These are phyloP conservation scores for Plasmopara muralis DNA, from an alignment of 352 stramenopile species.

Conservation along the genomic window DNA sequence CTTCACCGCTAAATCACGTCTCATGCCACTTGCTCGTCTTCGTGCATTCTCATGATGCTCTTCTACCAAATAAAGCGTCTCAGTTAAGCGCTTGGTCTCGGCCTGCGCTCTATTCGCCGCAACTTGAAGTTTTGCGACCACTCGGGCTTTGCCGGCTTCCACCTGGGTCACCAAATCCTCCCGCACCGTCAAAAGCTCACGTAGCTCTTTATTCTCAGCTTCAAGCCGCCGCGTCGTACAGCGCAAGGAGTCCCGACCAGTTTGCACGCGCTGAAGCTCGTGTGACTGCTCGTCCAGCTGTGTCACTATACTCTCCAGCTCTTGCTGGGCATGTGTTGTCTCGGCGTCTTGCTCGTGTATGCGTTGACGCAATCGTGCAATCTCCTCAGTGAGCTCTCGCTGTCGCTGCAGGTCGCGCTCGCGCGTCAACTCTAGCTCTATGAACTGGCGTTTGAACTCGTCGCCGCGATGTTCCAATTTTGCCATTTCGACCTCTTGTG, in stretches of 20 bases:
- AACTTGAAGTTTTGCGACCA: constrained; percentile 29
- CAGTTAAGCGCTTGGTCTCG: constrained; percentile 20
- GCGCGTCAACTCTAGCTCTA: constrained; percentile 35
- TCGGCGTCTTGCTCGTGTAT: constrained; percentile 16
- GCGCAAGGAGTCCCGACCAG: constrained; percentile 22
- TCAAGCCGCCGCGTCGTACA: constrained; percentile 15
- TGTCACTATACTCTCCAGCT: constrained; percentile 15
- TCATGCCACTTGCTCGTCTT: neutral
- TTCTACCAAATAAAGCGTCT: constrained; percentile 23
- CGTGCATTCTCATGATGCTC: constrained; percentile 19
- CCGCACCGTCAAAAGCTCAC: constrained; percentile 9
- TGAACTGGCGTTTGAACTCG: constrained; percentile 34
- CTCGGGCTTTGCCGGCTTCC: constrained; percentile 16
- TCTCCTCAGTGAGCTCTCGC: constrained; percentile 17
- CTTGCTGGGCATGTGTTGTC: constrained; percentile 9
- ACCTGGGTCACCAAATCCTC: constrained; percentile 20
- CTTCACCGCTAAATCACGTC: constrained; percentile 6
- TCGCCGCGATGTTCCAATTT: constrained; percentile 24
- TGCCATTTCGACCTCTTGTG: constrained; percentile 13
- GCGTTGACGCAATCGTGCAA: constrained; percentile 20
- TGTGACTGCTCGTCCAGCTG: constrained; percentile 18
- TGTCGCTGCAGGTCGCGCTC: constrained; percentile 25
- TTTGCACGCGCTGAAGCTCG: constrained; percentile 18
- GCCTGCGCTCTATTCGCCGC: constrained; percentile 29
- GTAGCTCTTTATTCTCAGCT: constrained; percentile 19